Percentiles rank a stretch among this genome's conserved stretches.
Conservation (phyloP, 1,284 basidiomycete genomes). For the Golubevia pallescens region DNA sequence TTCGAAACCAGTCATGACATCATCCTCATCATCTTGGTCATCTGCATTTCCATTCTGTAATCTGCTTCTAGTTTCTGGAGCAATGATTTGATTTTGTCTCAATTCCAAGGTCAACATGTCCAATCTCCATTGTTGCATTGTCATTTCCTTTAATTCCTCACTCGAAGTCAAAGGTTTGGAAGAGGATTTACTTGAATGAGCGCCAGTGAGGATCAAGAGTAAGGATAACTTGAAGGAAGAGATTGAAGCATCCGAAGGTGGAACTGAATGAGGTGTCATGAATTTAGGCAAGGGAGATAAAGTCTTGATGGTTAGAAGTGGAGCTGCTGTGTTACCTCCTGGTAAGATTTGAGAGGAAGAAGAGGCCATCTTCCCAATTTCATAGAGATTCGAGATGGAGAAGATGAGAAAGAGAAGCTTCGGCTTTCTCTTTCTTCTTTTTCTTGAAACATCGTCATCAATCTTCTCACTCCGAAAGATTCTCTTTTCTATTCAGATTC, state of each 20-base stretch:
- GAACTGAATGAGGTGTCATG: conserved; percentile 47
- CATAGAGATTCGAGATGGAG: too few species aligned
- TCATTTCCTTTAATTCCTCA: conserved; percentile 54
- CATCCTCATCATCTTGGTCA: conserved; percentile 4
- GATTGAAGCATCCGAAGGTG: conserved; percentile 34
- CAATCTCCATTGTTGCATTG: conserved; percentile 58
- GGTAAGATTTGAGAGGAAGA: too few species aligned
- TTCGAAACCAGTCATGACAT: conserved; percentile 34
- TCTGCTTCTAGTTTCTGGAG: conserved; percentile 14
- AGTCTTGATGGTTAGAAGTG: conserved; percentile 39
- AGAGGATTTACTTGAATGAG: conserved; percentile 25
- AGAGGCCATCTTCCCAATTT: too few species aligned
- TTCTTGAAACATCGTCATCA: too few species aligned
- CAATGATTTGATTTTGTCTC: conserved; percentile 42
- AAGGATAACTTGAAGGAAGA: conserved; percentile 47
- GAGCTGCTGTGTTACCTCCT: conserved; percentile 11
- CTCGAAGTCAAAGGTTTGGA: conserved; percentile 28
- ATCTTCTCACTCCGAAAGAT: too few species aligned
- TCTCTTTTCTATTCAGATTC: too few species aligned
- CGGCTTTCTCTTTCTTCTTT: too few species aligned
- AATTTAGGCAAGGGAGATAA: conserved; percentile 48
- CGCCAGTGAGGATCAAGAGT: conserved; percentile 50
- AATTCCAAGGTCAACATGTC: conserved; percentile 55
- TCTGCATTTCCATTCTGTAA: conserved; percentile 5
- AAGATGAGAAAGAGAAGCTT: too few species aligned